Evolutionary conservation across 2,329 filamentous ascomycete species (phyloP).

Genomic region (Ambrosiella cleistominuta): DNA sequence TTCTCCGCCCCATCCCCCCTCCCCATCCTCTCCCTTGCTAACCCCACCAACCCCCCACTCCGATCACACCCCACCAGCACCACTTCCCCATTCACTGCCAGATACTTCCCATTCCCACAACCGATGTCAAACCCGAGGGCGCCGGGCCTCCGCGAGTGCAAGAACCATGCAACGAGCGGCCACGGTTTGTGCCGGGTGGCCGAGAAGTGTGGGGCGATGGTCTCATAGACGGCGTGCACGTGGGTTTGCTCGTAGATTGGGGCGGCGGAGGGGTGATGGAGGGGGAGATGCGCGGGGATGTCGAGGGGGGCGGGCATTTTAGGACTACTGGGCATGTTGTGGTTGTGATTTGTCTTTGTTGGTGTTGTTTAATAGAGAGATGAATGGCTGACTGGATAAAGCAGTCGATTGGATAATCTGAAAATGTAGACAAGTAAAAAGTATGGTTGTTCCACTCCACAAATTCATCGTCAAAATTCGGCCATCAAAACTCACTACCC

Average conservation of each 20-base stretch:
- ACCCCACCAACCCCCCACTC: constrained; percentile 50
- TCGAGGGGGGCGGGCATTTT: background rate
- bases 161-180: constrained; percentile 74
- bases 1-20: constrained; percentile 20
- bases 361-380: background rate
- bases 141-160: constrained; percentile 46
- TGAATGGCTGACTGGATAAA: too few relatives aligned
- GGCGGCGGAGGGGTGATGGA: background rate
- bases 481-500: too few relatives aligned
- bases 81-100: constrained; percentile 57
- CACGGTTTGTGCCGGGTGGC: constrained; percentile 70
- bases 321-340: background rate
- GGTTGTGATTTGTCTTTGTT: background rate
- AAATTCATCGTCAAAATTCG: too few relatives aligned
- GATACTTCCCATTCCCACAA: constrained; percentile 94
- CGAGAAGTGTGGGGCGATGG: constrained; percentile 71
- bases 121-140: constrained; percentile 78
- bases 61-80: constrained; percentile 77
- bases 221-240: constrained; percentile 82
- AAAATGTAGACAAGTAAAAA: too few relatives aligned
- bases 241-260: constrained; percentile 64
- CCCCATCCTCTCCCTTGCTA: constrained; percentile 40
- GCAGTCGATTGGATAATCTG: too few relatives aligned
- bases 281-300: background rate
- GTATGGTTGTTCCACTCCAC: too few relatives aligned